Evolutionary conservation across 164 flowering plant species (phyloP), one percentile per base, ranked within the genome.

Genomic region (Macadamia tetraphylla): DNA sequence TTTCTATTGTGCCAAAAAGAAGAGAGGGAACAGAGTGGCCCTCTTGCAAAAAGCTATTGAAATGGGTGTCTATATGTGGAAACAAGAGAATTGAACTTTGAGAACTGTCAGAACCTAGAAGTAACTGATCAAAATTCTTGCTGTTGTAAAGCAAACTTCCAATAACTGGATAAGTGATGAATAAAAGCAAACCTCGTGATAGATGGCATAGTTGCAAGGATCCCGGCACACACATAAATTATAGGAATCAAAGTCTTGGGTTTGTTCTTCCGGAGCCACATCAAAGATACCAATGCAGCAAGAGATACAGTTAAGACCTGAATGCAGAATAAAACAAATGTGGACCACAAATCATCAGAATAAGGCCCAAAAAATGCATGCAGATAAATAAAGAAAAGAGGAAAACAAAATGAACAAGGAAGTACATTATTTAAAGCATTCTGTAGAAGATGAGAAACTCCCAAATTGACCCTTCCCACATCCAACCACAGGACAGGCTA

Each of bases 251-350:
- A 74, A 35, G 94, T 79, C 84, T 75, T 86, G 31, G 99, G 99
- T 58, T 92, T 94, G 85, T 90, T 94, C 77, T 94, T 94, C 72
- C 98, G 79, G 9, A 92, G 96, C 99, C 99, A 94, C 87, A 92
- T 92, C 80, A 94, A 78, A 70, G 99, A 94, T 58, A 94, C 97
- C 81, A 94, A 65, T 53, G 97, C 97, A 78, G 99, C 94, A 70
- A 94, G 96, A 40, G 99, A 92, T 65, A 94, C 79, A 59, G 85
- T 84, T 71, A 92, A 80, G 69, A 90, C 94, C 99, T 94, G 84
- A 67, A 73, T 29, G 8, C 30, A 55, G 31, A 59, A 30, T 5
- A 58, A 43, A 53, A 70, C 6, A 64, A 18, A 51, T 31, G 43
- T 42, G 62, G 58, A 43, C 42, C 13, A 15, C 40, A 9, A 57